Conservation (phyloP, 805 yeast species). For the Metschnikowia hibisci region DNA sequence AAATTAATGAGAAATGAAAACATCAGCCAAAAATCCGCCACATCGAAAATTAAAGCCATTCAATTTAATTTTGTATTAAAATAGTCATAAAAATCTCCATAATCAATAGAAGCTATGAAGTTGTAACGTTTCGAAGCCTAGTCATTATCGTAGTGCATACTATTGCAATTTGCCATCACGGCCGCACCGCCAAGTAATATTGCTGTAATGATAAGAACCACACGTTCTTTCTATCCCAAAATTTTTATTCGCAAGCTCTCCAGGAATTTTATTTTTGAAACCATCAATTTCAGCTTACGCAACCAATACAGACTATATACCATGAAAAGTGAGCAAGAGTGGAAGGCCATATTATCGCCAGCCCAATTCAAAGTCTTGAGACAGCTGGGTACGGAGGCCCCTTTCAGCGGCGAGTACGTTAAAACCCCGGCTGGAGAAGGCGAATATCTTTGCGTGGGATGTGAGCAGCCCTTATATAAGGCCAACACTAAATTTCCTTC, state of each 20-base stretch:
- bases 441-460: conserved; percentile 79
- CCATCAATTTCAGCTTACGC: not conserved
- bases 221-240: no score
- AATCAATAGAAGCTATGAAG: no score
- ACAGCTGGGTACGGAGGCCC: conserved; percentile 68
- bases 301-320: conserved; percentile 6
- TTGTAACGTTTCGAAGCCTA: no score
- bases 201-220: conserved; percentile 2
- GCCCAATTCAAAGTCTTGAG: conserved; percentile 77
- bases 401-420: conserved; percentile 59
- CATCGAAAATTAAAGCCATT: no score
- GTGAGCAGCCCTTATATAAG: conserved; percentile 73
- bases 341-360: conserved; percentile 77
- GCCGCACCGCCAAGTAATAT: not conserved
- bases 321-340: conserved; percentile 49
- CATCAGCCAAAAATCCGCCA: no score
- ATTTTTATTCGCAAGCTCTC: not conserved
- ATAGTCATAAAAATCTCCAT: no score
- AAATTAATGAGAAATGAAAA: no score
- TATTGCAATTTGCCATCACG: not conserved
- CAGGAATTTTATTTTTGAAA: not conserved
- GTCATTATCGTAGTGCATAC: conserved; percentile 3
- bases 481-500: conserved; percentile 81
- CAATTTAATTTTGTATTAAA: no score
- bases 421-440: conserved; percentile 56